These are phyloP conservation scores for Microcera coccophila DNA, from an alignment of 2,329 filamentous ascomycete genomes.

Conservation along the genomic window DNA sequence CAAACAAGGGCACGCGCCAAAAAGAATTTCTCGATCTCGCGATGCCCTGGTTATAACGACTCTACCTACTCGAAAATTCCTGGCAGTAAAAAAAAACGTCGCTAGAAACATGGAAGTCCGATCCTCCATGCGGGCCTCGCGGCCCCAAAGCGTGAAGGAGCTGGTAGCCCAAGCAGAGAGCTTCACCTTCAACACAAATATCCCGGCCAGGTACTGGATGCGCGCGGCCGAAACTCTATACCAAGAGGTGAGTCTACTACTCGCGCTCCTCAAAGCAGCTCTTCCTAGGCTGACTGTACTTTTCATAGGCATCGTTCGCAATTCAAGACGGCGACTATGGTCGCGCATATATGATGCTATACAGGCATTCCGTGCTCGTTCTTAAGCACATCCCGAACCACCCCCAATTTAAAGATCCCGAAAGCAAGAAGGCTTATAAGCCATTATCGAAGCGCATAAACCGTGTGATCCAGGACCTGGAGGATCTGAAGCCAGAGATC, in stretches of 20 bases:
- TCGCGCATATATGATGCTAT: slow-evolving; percentile 86
- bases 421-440: slow-evolving; percentile 61
- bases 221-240: slow-evolving; percentile 74
- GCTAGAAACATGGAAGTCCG: slow-evolving; percentile 27
- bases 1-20: neutral
- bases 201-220: slow-evolving; percentile 77
- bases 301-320: slow-evolving; percentile 71
- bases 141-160: slow-evolving; percentile 68
- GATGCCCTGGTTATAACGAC: neutral
- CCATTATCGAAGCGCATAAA: slow-evolving; percentile 47
- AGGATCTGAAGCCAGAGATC: slow-evolving; percentile 75
- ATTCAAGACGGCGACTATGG: slow-evolving; percentile 80
- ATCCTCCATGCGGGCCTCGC: slow-evolving; percentile 34
- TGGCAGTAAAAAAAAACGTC: neutral
- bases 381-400: slow-evolving; percentile 71
- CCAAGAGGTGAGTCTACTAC: slow-evolving; percentile 69
- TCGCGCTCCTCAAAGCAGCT: neutral
- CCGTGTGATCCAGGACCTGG: slow-evolving; percentile 65
- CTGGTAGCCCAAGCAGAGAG: slow-evolving; percentile 71
- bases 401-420: slow-evolving; percentile 66
- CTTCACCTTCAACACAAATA: slow-evolving; percentile 74
- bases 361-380: slow-evolving; percentile 82
- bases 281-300: slow-evolving; percentile 16
- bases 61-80: neutral
- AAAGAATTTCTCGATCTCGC: neutral